These are phyloP conservation scores for Arthrobotrys megalospora DNA, from an alignment of 2,329 filamentous ascomycete genomes.

Conservation along the genomic window DNA sequence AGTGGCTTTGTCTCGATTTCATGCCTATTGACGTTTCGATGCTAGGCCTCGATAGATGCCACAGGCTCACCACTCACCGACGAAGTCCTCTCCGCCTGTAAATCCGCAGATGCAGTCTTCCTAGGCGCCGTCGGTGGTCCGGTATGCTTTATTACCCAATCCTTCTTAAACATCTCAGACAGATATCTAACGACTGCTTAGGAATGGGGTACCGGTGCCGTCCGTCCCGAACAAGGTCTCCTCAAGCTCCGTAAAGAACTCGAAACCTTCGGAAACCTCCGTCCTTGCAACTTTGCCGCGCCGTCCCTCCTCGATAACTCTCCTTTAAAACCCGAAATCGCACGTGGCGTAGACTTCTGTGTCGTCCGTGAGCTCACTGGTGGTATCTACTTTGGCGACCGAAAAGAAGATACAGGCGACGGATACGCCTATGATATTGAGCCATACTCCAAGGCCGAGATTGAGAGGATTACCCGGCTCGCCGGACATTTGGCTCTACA, in stretches of 20 bases:
- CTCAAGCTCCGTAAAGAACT: constrained; percentile 93
- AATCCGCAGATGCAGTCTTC: constrained; percentile 88
- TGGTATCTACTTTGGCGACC: constrained; percentile 95
- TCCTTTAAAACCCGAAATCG: constrained; percentile 87
- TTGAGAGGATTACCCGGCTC: constrained; percentile 88
- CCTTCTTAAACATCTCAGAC: not conserved
- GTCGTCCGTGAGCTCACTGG: constrained; percentile 93
- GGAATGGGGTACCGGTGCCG: constrained; percentile 91
- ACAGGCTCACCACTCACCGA: constrained; percentile 84
- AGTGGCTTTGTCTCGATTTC: not conserved
- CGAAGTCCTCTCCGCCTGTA: constrained; percentile 84
- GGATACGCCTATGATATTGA: constrained; percentile 86
- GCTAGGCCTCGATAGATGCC: constrained; percentile 87
- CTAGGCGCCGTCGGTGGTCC: constrained; percentile 96
- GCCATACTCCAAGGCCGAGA: constrained; percentile 85
- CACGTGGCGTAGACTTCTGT: constrained; percentile 89
- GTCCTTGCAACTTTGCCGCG: constrained; percentile 95
- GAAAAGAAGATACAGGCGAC: constrained; percentile 79
- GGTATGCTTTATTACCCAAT: constrained; percentile 67
- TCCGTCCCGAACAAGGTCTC: constrained; percentile 93
- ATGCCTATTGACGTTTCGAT: constrained; percentile 48
- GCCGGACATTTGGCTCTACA: constrained; percentile 85
- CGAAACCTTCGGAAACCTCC: constrained; percentile 92
- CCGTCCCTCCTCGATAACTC: constrained; percentile 82
- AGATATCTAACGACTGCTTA: constrained; percentile 63